phyloP scores from a whole-genome alignment of 306 rosid species.

The Fragaria ananassa region DNA sequence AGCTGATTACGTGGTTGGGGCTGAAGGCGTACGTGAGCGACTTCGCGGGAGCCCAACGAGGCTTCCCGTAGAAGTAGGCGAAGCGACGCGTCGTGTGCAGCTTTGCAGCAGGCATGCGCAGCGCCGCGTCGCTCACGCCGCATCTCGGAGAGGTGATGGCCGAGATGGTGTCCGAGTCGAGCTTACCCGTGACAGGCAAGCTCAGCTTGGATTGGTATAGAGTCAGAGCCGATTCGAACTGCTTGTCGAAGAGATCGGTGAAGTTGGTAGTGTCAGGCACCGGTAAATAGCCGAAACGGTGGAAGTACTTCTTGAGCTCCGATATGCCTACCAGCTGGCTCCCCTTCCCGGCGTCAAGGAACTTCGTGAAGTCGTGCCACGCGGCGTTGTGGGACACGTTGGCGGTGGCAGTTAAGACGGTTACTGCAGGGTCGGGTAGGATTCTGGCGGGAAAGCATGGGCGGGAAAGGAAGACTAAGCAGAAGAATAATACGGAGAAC shows the following conservation, averaged over 20 bases:
- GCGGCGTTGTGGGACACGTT: constrained; percentile 42
- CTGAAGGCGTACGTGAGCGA: constrained; percentile 67
- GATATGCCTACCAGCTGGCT: constrained; percentile 67
- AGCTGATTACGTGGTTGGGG: constrained; percentile 39
- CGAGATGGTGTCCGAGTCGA: constrained; percentile 62
- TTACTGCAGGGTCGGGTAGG: constrained; percentile 33
- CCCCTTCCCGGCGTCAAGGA: constrained; percentile 69
- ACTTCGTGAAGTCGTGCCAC: constrained; percentile 66
- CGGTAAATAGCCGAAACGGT: constrained; percentile 80
- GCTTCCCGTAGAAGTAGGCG: constrained; percentile 71
- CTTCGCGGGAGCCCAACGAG: constrained; percentile 70
- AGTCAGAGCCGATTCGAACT: constrained; percentile 56
- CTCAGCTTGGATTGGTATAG: constrained; percentile 69
- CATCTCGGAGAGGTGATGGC: constrained; percentile 78
- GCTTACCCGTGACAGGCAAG: constrained; percentile 59
- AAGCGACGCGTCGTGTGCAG: constrained; percentile 46
- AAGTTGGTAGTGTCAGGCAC: constrained; percentile 31
- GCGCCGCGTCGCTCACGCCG: constrained; percentile 56
- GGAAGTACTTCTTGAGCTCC: constrained; percentile 69
- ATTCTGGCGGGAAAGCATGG: constrained; percentile 65
- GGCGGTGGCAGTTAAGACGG: constrained; percentile 29
- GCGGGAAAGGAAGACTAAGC: constrained; percentile 39
- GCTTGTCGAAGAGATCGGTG: constrained; percentile 60
- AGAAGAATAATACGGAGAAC: constrained; percentile 24
- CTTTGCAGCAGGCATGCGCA: background rate